Evolutionary conservation across 2,329 filamentous ascomycete species (phyloP).

Genomic region (Plectosphaerella plurivora): DNA sequence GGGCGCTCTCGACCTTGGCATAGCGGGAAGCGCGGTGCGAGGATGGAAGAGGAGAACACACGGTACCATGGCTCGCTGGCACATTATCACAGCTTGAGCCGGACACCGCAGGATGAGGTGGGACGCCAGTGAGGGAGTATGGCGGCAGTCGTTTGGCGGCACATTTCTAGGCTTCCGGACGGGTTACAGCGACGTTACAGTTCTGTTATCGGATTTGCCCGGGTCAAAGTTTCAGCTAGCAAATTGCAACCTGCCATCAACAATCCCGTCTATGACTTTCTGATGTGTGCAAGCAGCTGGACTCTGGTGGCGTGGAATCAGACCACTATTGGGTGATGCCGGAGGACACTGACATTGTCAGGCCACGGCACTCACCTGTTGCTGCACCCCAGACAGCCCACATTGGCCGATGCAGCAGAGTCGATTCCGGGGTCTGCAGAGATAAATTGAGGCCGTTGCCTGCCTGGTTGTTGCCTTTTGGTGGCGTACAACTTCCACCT

Average conservation of each 20-base stretch:
- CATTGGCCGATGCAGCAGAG: no score
- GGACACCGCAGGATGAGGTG: background rate
- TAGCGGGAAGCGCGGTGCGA: background rate
- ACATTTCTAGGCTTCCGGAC: background rate
- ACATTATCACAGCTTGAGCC: background rate
- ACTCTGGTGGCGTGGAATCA: no score
- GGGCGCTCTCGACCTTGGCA: no score
- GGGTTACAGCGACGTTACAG: background rate
- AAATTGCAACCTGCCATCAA: background rate
- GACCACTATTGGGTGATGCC: no score
- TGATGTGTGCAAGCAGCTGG: no score
- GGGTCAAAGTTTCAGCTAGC: background rate
- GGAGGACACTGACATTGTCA: no score
- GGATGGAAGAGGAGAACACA: background rate
- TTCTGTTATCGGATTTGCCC: background rate
- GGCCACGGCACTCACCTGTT: no score
- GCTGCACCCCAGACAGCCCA: no score
- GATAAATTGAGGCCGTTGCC: no score
- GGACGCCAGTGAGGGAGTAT: background rate
- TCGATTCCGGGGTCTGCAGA: no score
- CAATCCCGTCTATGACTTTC: background rate
- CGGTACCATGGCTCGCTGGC: background rate
- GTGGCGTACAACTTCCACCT: no score
- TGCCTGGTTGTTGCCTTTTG: no score
- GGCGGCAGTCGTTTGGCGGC: background rate